These are phyloP conservation scores for Podospora conica DNA, from an alignment of 495 filamentous ascomycete species.

Conservation along the genomic window DNA sequence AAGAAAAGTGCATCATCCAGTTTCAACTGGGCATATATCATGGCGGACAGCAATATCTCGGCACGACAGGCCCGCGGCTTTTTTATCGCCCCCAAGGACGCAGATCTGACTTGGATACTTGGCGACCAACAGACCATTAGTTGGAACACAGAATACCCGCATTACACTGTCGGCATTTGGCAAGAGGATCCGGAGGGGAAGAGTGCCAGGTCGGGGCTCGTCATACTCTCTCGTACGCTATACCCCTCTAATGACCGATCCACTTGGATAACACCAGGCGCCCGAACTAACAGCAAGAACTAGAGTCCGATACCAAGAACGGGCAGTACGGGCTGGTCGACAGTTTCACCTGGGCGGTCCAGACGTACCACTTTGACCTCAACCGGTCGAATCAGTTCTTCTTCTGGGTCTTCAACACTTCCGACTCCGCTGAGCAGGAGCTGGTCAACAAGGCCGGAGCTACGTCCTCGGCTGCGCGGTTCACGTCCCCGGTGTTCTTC, in stretches of 20 bases:
- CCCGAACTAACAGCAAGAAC: background rate
- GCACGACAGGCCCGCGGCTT: too few species aligned
- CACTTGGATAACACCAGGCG: background rate
- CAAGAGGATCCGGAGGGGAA: background rate
- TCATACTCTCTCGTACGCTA: too few species aligned
- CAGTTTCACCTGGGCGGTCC: background rate
- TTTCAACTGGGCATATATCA: too few species aligned
- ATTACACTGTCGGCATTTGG: background rate
- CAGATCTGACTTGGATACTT: background rate
- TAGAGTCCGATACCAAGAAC: background rate
- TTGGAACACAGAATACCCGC: background rate
- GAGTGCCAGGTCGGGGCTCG: background rate
- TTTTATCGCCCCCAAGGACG: too few species aligned
- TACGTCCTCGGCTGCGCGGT: too few species aligned
- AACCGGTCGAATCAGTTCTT: background rate
- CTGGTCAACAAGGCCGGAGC: too few species aligned
- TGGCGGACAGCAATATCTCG: too few species aligned
- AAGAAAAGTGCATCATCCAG: too few species aligned
- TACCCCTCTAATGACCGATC: background rate
- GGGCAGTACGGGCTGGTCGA: too few species aligned
- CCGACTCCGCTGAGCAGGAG: background rate
- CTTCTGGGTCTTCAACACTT: background rate
- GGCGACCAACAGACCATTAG: background rate
- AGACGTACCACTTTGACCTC: background rate
- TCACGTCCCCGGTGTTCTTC: too few species aligned